Evolutionary conservation across 805 yeast species (phyloP), one percentile per base, ranked within the genome.

Genomic region (Candida argentea): DNA sequence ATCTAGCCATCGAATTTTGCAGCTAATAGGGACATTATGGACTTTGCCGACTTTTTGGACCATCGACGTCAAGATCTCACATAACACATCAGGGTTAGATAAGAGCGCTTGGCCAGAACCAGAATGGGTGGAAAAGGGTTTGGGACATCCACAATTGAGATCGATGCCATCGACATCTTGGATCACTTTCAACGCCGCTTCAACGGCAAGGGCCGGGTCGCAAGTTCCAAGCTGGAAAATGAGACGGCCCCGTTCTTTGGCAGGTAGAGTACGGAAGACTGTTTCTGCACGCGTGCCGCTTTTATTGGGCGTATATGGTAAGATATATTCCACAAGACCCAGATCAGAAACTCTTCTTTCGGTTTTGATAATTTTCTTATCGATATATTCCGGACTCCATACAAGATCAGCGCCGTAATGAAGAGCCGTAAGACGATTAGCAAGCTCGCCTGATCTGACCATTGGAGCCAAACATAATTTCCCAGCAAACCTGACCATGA

Each of bases 61-160:
- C 27, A 91, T 56, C 5, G 68, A 66, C 3, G 53, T 52, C 35
- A 91, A 55, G 17, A 91, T 91, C 10, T 66, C 65, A 38, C 78
- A 80, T 11, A 91, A 61, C 21, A 71, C 56, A 25, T 83, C 95
- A 0, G 97, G 96, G 0, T 87, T 83, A 18, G 66, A 61, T 31
- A 91, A 60, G 25, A 91, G 60, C 1, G 95, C 96, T 3, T 97
- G 95, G 4, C 98, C 98, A 97, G 91, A 91, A 1, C 98, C 98
- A 0, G 93, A 67, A 52, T 91, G 98, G 3, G 86, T 67, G 1
- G 94, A 81, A 45, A 91, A 91, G 40, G 86, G 96, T 50, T 89
- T 91, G 3, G 98, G 98, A 55, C 98, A 91, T 4, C 98, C 98
- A 16, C 95, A 85, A 51, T 91, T 91, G 33, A 91, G 67, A 49